Evolutionary conservation across 257 asterid genomes (phyloP).

Genomic region (Primulina tabacum): DNA sequence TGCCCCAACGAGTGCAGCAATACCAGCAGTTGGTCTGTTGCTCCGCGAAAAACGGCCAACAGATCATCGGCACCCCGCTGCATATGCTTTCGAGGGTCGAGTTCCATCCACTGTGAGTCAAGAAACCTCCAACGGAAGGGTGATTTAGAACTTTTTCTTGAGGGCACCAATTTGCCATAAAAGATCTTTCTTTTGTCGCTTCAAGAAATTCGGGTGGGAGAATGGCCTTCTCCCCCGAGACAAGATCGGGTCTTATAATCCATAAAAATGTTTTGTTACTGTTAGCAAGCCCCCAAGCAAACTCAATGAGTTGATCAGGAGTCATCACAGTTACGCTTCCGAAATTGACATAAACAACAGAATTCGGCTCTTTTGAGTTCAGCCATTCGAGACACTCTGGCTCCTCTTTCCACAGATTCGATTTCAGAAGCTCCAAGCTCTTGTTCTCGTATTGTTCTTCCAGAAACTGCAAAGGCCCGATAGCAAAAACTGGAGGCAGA

Average conservation of each 20-base stretch:
- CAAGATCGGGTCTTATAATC: slow-evolving; percentile 55
- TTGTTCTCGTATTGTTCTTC: slow-evolving; percentile 15
- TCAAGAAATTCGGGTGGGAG: slow-evolving; percentile 34
- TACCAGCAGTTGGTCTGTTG: slow-evolving; percentile 53
- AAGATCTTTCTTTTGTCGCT: slow-evolving; percentile 35
- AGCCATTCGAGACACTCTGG: slow-evolving; percentile 50
- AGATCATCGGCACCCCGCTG: slow-evolving; percentile 53
- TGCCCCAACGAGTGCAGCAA: slow-evolving; percentile 36
- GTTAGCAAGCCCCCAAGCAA: slow-evolving; percentile 59
- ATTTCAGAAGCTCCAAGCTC: slow-evolving; percentile 20
- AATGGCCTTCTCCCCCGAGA: slow-evolving; percentile 33
- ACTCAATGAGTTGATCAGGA: slow-evolving; percentile 39
- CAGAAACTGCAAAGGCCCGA: slow-evolving; percentile 52
- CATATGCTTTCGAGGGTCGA: slow-evolving; percentile 45
- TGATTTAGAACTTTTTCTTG: slow-evolving; percentile 55
- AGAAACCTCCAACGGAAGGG: slow-evolving; percentile 46
- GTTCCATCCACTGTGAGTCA: slow-evolving; percentile 63
- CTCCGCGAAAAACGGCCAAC: slow-evolving; percentile 70
- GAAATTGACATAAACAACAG: slow-evolving; percentile 51
- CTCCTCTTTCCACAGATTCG: slow-evolving; percentile 59
- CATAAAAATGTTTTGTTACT: slow-evolving; percentile 44
- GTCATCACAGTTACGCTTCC: slow-evolving; percentile 50
- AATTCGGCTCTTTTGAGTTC: slow-evolving; percentile 31
- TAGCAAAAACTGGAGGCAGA: slow-evolving; percentile 39
- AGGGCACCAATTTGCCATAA: slow-evolving; percentile 47